Evolutionary conservation across 768 basidiomycete genomes (phyloP).

Genomic region (Mycena albidolilacea): DNA sequence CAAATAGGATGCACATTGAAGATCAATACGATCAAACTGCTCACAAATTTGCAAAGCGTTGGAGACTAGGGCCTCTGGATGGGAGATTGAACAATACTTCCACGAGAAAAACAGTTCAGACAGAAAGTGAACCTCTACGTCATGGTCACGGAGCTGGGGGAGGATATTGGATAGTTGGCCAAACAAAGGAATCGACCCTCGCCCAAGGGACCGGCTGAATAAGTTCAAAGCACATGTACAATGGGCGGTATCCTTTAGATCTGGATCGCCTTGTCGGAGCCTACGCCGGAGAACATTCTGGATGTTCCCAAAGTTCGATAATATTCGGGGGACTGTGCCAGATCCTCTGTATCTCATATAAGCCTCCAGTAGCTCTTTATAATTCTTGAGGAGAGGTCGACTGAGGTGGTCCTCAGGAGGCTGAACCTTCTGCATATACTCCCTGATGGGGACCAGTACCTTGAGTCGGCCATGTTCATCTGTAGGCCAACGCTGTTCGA

Average conservation of each 20-base stretch:
- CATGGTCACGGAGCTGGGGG: neutral
- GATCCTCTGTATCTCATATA: neutral
- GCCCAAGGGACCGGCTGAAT: neutral
- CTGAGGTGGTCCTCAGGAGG: neutral
- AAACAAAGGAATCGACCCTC: neutral
- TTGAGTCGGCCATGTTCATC: neutral
- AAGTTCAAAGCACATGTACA: neutral
- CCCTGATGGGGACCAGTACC: neutral
- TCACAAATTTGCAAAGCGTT: neutral
- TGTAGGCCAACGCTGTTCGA: neutral
- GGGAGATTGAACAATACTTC: neutral
- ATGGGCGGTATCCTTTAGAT: neutral
- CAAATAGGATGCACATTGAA: neutral
- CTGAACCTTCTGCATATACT: neutral
- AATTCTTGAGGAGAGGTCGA: neutral
- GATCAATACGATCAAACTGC: neutral
- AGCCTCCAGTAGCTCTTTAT: neutral
- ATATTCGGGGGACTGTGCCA: neutral
- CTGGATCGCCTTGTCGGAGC: constrained; percentile 1
- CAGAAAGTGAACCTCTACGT: neutral
- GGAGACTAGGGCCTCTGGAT: neutral
- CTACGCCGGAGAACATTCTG: neutral
- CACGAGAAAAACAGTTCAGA: constrained; percentile 3
- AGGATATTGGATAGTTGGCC: neutral
- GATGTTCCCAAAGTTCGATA: neutral